Conservation (phyloP, 2,329 filamentous ascomycete species). For the Aspergillus jensenii region DNA sequence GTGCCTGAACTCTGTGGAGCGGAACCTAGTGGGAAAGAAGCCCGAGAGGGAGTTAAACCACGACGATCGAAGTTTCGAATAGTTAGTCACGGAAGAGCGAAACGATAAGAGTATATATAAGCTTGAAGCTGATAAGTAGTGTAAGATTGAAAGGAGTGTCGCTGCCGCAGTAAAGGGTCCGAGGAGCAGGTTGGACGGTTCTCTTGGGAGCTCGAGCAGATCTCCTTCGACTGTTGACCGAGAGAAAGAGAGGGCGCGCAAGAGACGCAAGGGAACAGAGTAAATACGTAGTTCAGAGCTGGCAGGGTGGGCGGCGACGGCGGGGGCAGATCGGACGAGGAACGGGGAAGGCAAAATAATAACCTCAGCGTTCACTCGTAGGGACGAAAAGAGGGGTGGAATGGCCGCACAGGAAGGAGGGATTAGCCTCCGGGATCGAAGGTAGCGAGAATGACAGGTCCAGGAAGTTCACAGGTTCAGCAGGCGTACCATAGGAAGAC, state of each 20-base stretch:
- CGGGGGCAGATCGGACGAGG: constrained; percentile 10
- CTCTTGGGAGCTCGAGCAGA: not conserved
- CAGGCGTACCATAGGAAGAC: constrained; percentile 22
- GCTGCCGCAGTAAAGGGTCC: not conserved
- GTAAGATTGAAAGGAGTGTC: not conserved
- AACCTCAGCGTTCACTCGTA: constrained; percentile 9
- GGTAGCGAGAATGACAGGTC: constrained; percentile 21
- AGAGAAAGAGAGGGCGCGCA: not conserved
- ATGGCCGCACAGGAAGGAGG: not conserved
- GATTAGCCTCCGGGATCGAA: constrained; percentile 3
- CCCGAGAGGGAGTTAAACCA: constrained; percentile 17
- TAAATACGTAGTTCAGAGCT: not conserved
- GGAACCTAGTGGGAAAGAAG: constrained; percentile 19
- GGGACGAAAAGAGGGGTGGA: not conserved
- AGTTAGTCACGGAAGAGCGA: not conserved
- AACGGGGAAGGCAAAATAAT: constrained; percentile 20
- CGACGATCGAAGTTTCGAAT: constrained; percentile 20
- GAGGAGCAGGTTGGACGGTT: not conserved
- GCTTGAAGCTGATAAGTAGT: not conserved
- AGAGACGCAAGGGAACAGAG: constrained; percentile 1
- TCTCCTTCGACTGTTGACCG: not conserved
- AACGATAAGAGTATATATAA: not conserved
- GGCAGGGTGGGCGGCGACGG: not conserved
- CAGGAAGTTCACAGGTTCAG: constrained; percentile 16
- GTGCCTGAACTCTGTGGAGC: constrained; percentile 11